Evolutionary conservation across 768 basidiomycete species (phyloP).

Genomic region (Suillus variegatus): DNA sequence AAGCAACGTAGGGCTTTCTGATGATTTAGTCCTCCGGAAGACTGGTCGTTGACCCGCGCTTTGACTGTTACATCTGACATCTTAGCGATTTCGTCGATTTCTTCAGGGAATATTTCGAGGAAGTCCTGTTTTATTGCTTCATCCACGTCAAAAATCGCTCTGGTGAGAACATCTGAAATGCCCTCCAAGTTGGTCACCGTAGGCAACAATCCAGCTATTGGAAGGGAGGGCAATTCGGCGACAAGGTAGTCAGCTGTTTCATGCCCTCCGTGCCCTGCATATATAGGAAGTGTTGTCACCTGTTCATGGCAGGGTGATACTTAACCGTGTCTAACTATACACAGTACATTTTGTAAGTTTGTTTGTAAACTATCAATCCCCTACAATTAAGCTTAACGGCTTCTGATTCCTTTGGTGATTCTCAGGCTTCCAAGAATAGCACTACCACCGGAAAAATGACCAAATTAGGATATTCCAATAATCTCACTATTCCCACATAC

Average conservation of each 20-base stretch:
- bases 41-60: conserved; percentile 40
- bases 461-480: too few species aligned
- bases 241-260: conserved; percentile 46
- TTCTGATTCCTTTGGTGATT: too few species aligned
- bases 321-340: too few species aligned
- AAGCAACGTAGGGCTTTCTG: conserved; percentile 44
- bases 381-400: too few species aligned
- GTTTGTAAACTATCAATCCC: too few species aligned
- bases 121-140: conserved; percentile 37
- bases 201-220: conserved; percentile 15
- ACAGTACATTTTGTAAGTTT: too few species aligned
- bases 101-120: conserved; percentile 42
- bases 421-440: too few species aligned
- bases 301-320: too few species aligned
- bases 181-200: conserved; percentile 9
- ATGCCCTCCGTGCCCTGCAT: conserved; percentile 44
- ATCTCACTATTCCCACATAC: too few species aligned
- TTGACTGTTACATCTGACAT: conserved; percentile 41
- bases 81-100: conserved; percentile 21
- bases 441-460: too few species aligned
- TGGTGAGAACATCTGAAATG: conserved; percentile 33
- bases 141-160: conserved; percentile 42
- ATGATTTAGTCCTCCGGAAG: conserved; percentile 29
- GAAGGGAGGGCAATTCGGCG: conserved; percentile 30
- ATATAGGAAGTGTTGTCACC: too few species aligned